phyloP scores from a whole-genome alignment of 139 green algal species.

The Coelastrella sp. region DNA sequence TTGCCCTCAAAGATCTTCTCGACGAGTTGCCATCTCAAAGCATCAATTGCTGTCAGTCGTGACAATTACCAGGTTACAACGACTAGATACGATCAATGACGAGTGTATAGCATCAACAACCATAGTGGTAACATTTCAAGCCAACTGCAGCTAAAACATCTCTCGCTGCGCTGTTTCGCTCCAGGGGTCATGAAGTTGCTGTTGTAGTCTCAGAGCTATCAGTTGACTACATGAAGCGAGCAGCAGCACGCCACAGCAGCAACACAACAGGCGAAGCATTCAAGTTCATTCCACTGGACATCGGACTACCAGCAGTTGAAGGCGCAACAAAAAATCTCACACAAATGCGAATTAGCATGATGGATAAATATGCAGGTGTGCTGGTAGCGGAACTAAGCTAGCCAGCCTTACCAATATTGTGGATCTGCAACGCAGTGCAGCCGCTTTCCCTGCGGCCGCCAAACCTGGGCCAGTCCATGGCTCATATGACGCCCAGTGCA shows the following conservation, averaged over 20 bases:
- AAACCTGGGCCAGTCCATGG: too few relatives aligned
- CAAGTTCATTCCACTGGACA: not conserved
- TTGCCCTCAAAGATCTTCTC: not conserved
- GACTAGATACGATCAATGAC: too few relatives aligned
- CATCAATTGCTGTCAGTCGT: not conserved
- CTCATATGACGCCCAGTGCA: too few relatives aligned
- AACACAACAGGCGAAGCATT: constrained; percentile 34
- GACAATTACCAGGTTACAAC: too few relatives aligned
- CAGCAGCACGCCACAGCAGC: constrained; percentile 42
- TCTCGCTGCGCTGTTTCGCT: not conserved
- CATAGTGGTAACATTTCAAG: too few relatives aligned
- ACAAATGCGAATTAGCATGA: not conserved
- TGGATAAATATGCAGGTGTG: not conserved
- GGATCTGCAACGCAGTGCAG: too few relatives aligned
- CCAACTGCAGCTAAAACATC: too few relatives aligned
- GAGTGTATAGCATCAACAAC: too few relatives aligned
- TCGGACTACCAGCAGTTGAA: not conserved
- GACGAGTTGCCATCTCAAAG: not conserved
- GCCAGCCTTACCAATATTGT: too few relatives aligned
- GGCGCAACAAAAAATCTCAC: not conserved
- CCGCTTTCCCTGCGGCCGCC: too few relatives aligned
- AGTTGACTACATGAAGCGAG: not conserved
- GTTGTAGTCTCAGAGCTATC: not conserved
- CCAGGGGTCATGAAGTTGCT: constrained; percentile 27
- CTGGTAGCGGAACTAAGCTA: too few relatives aligned